Percentiles rank a stretch among this genome's conserved stretches.
Evolutionary conservation across 208 protist species (phyloP).

Genomic region (Phytomonas sp.): DNA sequence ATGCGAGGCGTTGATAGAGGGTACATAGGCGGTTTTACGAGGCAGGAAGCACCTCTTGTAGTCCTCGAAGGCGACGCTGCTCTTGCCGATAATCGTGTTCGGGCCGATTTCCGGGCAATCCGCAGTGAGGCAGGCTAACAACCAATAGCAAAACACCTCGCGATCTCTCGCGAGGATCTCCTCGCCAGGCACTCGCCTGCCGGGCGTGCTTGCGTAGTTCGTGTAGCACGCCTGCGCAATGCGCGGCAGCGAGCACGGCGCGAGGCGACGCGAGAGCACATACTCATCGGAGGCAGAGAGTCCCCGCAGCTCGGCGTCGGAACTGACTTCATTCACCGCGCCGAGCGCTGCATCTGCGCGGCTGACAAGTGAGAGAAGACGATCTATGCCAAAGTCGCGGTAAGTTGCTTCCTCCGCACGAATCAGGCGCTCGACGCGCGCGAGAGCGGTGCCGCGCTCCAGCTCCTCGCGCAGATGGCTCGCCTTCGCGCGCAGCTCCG

Average conservation of each 20-base stretch:
- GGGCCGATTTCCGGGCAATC: constrained; percentile 71
- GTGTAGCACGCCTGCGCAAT: constrained; percentile 64
- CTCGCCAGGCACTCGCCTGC: constrained; percentile 51
- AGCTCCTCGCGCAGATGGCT: constrained; percentile 38
- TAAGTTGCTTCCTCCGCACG: constrained; percentile 55
- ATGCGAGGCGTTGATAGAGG: constrained; percentile 57
- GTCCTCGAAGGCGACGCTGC: constrained; percentile 47
- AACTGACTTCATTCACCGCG: constrained; percentile 61
- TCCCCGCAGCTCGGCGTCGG: constrained; percentile 26
- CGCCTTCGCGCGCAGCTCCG: constrained; percentile 60
- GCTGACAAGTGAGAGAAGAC: constrained; percentile 58
- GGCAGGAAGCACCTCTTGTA: constrained; percentile 71
- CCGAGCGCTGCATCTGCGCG: constrained; percentile 62
- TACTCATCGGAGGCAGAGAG: constrained; percentile 25
- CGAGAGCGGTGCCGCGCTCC: constrained; percentile 39
- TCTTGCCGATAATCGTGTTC: constrained; percentile 81
- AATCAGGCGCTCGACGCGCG: constrained; percentile 54
- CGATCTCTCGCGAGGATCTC: constrained; percentile 39
- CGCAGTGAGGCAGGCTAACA: constrained; percentile 72
- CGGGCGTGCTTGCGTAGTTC: constrained; percentile 65
- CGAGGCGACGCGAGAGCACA: constrained; percentile 38
- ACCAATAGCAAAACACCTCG: constrained; percentile 81
- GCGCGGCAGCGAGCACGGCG: constrained; percentile 78
- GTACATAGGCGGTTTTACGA: constrained; percentile 67
- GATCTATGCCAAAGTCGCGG: constrained; percentile 60